Evolutionary conservation across 345 rosid genomes (phyloP), one percentile per base, ranked within the genome.

Genomic region (Eucalyptus dawsonii): DNA sequence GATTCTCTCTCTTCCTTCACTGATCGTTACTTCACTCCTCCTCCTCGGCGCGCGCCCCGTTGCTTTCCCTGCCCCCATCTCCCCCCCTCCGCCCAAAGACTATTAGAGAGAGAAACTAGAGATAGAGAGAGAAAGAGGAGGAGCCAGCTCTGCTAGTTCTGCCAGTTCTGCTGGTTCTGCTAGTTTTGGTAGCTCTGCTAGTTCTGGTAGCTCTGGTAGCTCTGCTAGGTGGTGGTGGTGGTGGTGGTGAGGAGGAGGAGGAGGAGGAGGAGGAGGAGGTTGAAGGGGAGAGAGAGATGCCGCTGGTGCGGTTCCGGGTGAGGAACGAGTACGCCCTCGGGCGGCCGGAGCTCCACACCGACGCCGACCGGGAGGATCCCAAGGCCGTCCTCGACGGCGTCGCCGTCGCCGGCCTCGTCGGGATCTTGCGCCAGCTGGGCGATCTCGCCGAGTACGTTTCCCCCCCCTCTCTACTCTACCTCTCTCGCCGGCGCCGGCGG

Each of bases 351-450:
- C 94, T 95, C 40, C 94, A 92, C 89, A 91, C 60, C 86, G 92
- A 92, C 86, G 96, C 93, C 22, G 91, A 94, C 91, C 89, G 92
- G 72, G 98, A 97, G 88, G 98, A 98, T 91, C 99, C 99, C 27
- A 96, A 95, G 50, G 95, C 93, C 44, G 91, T 95, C 65, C 97
- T 98, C 47, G 98, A 95, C 50, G 98, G 97, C 25, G 95, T 95
- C 87, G 93, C 98, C 10, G 97, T 96, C 50, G 90, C 98, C 83
- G 99, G 97, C 9, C 96, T 98, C 88, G 95, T 96, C 85, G 99
- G 98, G 93, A 93, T 98, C 97, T 95, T 98, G 94, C 98, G 99
- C 50, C 99, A 97, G 88, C 92, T 97, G 12, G 99, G 99, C 93
- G 99, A 98, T 94, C 99, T 98, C 87, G 98, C 99, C 87, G 99